Percentiles rank a stretch among this genome's conserved stretches.
phyloP scores from a whole-genome alignment of 352 stramenopile species.

The Detonula confervacea region DNA sequence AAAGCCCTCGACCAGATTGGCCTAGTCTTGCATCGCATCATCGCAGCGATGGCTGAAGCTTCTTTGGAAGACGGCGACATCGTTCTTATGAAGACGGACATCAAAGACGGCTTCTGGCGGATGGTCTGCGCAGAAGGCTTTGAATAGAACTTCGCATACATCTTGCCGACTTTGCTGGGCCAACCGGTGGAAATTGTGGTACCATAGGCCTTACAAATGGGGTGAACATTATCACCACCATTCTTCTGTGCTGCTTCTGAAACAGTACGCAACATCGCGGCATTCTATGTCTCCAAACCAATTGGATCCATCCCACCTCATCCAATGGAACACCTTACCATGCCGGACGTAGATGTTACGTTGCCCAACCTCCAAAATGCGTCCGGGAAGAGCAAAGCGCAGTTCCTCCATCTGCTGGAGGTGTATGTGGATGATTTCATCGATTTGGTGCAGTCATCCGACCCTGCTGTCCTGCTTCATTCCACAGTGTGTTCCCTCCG shows the following conservation, averaged over 20 bases:
- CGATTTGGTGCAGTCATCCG: not conserved
- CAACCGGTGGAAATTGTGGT: slow-evolving; percentile 28
- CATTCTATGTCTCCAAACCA: not conserved
- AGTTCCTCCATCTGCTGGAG: slow-evolving; percentile 16
- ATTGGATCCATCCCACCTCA: slow-evolving; percentile 20
- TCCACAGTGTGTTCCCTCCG: slow-evolving; percentile 15
- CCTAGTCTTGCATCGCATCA: slow-evolving; percentile 12
- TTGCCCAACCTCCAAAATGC: not conserved
- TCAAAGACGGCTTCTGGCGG: slow-evolving; percentile 23
- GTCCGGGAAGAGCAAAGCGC: not conserved
- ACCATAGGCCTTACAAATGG: slow-evolving; percentile 43
- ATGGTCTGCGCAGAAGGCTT: slow-evolving; percentile 16
- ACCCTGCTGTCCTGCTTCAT: slow-evolving; percentile 9
- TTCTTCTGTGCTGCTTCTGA: slow-evolving; percentile 40
- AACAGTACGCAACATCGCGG: slow-evolving; percentile 33
- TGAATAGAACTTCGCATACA: slow-evolving; percentile 51
- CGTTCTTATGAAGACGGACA: slow-evolving; percentile 20
- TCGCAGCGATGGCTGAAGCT: slow-evolving; percentile 25
- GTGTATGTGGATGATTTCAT: slow-evolving; percentile 48
- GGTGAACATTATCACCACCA: slow-evolving; percentile 34
- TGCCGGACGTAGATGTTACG: not conserved
- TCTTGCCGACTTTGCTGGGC: slow-evolving; percentile 18
- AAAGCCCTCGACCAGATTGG: slow-evolving; percentile 27
- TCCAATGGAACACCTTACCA: not conserved
- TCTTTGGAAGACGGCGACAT: not conserved